Evolutionary conservation across 2,329 filamentous ascomycete genomes (phyloP), one percentile per base, ranked within the genome.

Genomic region (Diaporthe vaccinii): DNA sequence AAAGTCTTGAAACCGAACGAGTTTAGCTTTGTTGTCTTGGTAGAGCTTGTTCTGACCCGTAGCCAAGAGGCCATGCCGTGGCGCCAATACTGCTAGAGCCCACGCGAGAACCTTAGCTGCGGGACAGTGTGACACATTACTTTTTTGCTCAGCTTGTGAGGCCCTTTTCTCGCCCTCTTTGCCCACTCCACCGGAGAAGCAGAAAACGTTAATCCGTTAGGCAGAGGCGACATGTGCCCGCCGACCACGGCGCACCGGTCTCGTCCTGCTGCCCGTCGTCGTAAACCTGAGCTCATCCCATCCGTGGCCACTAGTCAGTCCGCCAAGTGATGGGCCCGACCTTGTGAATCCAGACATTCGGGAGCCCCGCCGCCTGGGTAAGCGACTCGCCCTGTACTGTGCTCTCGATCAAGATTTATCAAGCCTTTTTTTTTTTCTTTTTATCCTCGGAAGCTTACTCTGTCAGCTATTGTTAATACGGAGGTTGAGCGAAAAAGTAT

Each of bases 1-100:
- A 69, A 69, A 69, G 65, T 69, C 65, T 69, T 69, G 65, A 49
- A 55, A 69, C 65, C 65, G 65, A 41, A 55, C 65, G 49, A 69
- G 49, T 41, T 55, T 9, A 55, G 65, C 41, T 49, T 69, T 69
- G 65, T 49, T 69, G 49, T 39, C 65, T 69, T 69, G 65, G 46
- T 41, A 69, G 65, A 69, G 65, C 65, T 55, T 55, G 65, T 55
- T 28, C n/a, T 55, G 49, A 69, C 65, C 46, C 46, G 34, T 14
- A 9, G 65, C 65, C 65, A 69, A 69, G 65, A 55, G 34, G 65
- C 65, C 49, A 69, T 39, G 46, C 65, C 65, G 49, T 5, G 65
- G 65, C 49, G 65, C 65, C 65, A 69, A 69, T 55, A 28, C 65
- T 69, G 49, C 65, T 69, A 69, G 9, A 69, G 34, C 65, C 49